These are phyloP conservation scores for Rosa multiflora DNA, from an alignment of 306 rosid species.

Conservation along the genomic window DNA sequence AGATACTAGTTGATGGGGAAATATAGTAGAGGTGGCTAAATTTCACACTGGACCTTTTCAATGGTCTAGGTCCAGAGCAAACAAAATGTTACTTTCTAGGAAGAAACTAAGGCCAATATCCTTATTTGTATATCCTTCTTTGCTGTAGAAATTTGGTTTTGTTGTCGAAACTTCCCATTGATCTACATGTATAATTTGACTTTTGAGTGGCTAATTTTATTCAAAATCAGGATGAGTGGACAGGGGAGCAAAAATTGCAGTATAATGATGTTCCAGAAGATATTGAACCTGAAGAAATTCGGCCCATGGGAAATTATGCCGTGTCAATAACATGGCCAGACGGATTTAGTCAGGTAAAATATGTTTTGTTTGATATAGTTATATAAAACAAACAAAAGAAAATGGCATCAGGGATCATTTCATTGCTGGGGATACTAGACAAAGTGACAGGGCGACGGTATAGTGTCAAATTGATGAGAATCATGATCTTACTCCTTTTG, in stretches of 20 bases:
- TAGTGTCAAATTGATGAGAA: neutral
- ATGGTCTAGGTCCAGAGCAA: conserved; percentile 10
- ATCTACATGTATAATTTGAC: conserved; percentile 12
- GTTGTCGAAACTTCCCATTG: neutral
- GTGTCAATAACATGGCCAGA: conserved; percentile 93
- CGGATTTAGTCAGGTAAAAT: conserved; percentile 85
- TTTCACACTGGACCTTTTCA: conserved; percentile 20
- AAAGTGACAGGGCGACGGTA: neutral
- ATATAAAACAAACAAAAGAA: neutral
- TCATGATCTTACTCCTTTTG: conserved; percentile 8
- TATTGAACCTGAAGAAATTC: conserved; percentile 89
- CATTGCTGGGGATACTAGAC: neutral
- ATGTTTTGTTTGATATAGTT: conserved; percentile 5
- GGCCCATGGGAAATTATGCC: conserved; percentile 95
- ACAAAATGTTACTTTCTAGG: conserved; percentile 34
- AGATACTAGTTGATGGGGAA: conserved; percentile 23
- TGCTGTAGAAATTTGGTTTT: conserved; percentile 12
- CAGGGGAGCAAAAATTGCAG: conserved; percentile 91
- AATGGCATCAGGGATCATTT: neutral
- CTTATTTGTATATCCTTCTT: neutral
- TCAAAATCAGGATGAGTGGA: conserved; percentile 85
- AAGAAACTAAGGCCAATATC: conserved; percentile 27
- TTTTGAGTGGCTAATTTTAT: conserved; percentile 22
- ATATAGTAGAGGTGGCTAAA: conserved; percentile 14
- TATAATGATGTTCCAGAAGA: conserved; percentile 77